Evolutionary conservation across 2,329 filamentous ascomycete genomes (phyloP), one percentile per base, ranked within the genome.

Genomic region (Fusarium duplospermum): DNA sequence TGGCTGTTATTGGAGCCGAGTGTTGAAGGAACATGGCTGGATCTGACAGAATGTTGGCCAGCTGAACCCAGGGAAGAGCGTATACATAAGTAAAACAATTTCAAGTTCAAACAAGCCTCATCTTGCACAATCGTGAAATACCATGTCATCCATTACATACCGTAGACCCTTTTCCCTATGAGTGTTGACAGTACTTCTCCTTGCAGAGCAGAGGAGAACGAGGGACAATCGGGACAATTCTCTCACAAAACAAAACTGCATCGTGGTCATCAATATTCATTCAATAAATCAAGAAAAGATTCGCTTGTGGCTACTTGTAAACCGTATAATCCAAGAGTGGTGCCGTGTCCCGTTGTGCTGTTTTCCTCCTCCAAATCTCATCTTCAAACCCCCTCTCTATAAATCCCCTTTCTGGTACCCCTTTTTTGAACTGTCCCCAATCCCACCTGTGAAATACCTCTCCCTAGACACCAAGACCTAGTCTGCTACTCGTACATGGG

Each of bases 401-500:
- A 57, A 20, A 24, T 29, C 56, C 38, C 38, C 3, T 36, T 35
- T 59, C 35, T 22, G 8, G 20, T 14, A 27, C 50, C 50, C 33
- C 40, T 58, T 67, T 67, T 67, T 69, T 67, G 54, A 62, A 52
- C 35, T 54, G 64, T 62, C 36, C 40, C 63, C 36, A 61, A 38
- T 62, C 68, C 60, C 61, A 60, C 69, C 70, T 40, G 47, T 67
- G 52, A 66, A 69, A 36, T 65, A 45, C 73, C 66, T 59, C 59
- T 64, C 58, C 61, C 62, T 62, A 60, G 62, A 57, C 63, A 56
- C 42, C 64, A 72, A 66, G 64, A 54, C 58, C 61, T 63, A 63
- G 64, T 69, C 65, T 69, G 72, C 64, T 77, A 76, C 69, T 77
- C 66, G 56, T 78, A 78, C 76, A 78, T 60, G 45, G 65, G 64